Conservation (phyloP, 768 basidiomycete genomes). For the Tubosaeta brunneosetosa region DNA sequence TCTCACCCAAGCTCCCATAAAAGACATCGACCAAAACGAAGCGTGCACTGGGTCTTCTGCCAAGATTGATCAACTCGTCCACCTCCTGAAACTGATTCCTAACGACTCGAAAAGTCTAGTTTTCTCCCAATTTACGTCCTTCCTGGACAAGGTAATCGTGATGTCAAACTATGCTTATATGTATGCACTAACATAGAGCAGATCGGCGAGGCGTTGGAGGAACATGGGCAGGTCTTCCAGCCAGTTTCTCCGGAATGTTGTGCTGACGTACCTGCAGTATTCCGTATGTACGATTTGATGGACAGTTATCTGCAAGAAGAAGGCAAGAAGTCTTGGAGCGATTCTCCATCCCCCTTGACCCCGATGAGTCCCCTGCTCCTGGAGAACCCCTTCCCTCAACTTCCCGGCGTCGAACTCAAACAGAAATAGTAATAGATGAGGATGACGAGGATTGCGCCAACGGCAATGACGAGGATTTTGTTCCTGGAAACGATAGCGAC, state of each 20-base stretch:
- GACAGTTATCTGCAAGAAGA: conserved; percentile 75
- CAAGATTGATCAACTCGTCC: conserved; percentile 78
- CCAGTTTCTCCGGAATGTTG: background rate
- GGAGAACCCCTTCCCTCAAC: conserved; percentile 13
- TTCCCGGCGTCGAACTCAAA: conserved; percentile 3
- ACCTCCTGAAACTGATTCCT: conserved; percentile 67
- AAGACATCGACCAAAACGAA: conserved; percentile 37
- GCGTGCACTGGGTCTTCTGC: conserved; percentile 62
- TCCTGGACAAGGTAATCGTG: conserved; percentile 63
- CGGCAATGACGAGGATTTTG: conserved; percentile 35
- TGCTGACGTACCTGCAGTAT: conserved; percentile 44
- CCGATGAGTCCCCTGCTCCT: conserved; percentile 21
- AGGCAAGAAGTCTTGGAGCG: conserved; percentile 72
- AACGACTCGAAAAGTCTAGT: conserved; percentile 74
- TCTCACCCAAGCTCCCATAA: conserved; percentile 55
- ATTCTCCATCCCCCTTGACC: conserved; percentile 66
- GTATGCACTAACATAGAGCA: conserved; percentile 25
- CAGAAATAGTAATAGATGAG: conserved; percentile 2
- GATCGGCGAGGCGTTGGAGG: conserved; percentile 67
- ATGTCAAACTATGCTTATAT: background rate
- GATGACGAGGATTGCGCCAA: conserved; percentile 16
- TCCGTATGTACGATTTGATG: conserved; percentile 76
- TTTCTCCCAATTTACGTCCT: conserved; percentile 87
- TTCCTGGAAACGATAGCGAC: conserved; percentile 26
- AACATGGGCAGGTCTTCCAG: conserved; percentile 46